phyloP scores from a whole-genome alignment of 2,329 filamentous ascomycete species.

The Colletotrichum sp. region DNA sequence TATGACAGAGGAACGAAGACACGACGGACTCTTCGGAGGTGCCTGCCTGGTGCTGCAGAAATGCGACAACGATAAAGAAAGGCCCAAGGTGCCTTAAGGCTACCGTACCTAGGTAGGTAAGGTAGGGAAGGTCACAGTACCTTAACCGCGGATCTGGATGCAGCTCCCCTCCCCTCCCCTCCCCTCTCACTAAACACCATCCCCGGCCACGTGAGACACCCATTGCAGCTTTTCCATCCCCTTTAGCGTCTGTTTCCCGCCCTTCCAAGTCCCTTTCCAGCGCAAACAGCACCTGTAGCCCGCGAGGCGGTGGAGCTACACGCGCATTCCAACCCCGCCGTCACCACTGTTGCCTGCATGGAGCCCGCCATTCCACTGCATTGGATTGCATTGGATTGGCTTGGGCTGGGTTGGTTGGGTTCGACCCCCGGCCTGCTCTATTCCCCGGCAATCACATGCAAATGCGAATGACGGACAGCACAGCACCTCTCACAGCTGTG shows the following conservation, averaged over 20 bases:
- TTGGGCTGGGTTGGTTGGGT: neutral
- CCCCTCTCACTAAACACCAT: neutral
- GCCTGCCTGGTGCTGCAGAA: neutral
- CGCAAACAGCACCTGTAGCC: neutral
- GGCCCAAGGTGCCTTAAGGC: neutral
- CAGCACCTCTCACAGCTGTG: neutral
- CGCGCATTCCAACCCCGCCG: neutral
- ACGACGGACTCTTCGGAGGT: neutral
- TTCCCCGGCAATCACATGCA: constrained; percentile 15
- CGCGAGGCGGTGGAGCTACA: neutral
- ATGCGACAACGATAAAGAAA: neutral
- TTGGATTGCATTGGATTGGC: neutral
- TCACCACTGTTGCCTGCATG: neutral
- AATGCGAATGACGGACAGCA: neutral
- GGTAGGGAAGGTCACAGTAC: neutral
- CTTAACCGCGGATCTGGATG: neutral
- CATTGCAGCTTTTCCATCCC: neutral
- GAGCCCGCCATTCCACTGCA: neutral
- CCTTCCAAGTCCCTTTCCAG: neutral
- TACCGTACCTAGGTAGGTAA: no score
- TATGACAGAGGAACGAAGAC: neutral
- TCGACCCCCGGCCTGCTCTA: neutral
- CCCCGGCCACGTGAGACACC: neutral
- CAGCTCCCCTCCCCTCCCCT: neutral
- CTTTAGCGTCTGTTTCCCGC: neutral